phyloP scores from a whole-genome alignment of 371 early-diverging fungal genomes.

The Mucor piriformis region DNA sequence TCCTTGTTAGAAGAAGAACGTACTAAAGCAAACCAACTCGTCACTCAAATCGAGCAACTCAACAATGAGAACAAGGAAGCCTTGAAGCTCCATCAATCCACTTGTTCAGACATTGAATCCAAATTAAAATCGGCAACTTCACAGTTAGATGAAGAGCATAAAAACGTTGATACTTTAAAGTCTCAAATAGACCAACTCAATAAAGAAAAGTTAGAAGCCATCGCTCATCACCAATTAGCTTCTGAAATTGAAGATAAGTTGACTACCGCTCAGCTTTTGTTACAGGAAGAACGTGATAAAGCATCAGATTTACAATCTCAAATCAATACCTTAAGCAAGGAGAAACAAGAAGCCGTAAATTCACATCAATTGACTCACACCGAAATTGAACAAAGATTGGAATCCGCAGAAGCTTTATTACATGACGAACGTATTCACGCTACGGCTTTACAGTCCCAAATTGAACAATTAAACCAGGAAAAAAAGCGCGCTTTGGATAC shows the following conservation, averaged over 20 bases:
- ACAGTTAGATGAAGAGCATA: neutral
- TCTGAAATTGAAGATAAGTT: neutral
- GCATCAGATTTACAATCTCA: too few species aligned
- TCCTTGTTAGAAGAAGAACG: constrained; percentile 1
- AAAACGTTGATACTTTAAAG: neutral
- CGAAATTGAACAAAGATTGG: too few species aligned
- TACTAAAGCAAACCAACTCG: neutral
- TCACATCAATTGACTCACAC: too few species aligned
- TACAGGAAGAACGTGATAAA: neutral
- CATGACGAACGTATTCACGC: too few species aligned
- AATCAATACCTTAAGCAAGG: too few species aligned
- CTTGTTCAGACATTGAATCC: neutral
- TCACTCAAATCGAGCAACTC: neutral
- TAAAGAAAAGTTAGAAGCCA: neutral
- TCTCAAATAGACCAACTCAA: neutral
- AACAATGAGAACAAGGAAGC: neutral
- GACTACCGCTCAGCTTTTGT: neutral
- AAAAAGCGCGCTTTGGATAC: too few species aligned
- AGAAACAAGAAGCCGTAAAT: too few species aligned
- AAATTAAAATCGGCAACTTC: neutral
- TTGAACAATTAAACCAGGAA: too few species aligned
- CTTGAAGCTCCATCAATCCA: neutral
- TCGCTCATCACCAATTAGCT: neutral
- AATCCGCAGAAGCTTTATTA: too few species aligned
- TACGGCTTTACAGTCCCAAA: too few species aligned